Base-by-base conservation (phyloP, 352 stramenopile species). In the Globisporangium recalcitrans region DNA sequence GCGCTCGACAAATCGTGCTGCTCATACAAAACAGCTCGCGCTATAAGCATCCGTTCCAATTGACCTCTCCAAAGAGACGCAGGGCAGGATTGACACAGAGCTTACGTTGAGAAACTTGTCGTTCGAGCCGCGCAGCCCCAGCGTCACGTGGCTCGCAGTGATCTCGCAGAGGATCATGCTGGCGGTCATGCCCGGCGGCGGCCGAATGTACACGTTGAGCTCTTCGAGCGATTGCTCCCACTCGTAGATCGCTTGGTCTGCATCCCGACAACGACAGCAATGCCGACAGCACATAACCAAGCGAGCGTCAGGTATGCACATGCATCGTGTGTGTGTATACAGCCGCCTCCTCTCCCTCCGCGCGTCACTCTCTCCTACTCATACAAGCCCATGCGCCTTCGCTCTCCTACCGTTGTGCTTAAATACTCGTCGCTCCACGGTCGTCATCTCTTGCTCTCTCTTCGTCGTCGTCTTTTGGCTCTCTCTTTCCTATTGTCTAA, bases 201-300 rank as follows among this genome's bases (percentile, higher is more conserved):
- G 86, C 31, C 82, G 78, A 64, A 99, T 95, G 75, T 97, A 99
- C 54, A 99, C 66, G 36, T 96, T 98, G 11, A 99, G 83, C 73
- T 98, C 92, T 63, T 97, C 88, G 68, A 98, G 74, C 32, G 87
- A 97, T 70, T 97, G 95, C 67, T 99, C 95, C 95, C 96, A 99
- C 70, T 99, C 95, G 72, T 99, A 99, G 13, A 99, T 82, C 61
- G 85, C 73, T 59, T 73, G 83, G 53, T 70, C 85, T 94, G 57
- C 27, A 16, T 31, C 4, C 24, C 22, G 21, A 26, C 26, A 56
- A 8, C 27, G 38, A 10, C 48, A 32, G 11, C 26, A 54, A 29
- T 11, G 38, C 22, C n/a, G n/a, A n/a, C n/a, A n/a, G n/a, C n/a
- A n/a, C 47, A 16, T 2, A 32, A 21, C 22, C 22, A 52, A 52